Base-by-base conservation (phyloP, 768 basidiomycete species). In the Inosperma sp. region DNA sequence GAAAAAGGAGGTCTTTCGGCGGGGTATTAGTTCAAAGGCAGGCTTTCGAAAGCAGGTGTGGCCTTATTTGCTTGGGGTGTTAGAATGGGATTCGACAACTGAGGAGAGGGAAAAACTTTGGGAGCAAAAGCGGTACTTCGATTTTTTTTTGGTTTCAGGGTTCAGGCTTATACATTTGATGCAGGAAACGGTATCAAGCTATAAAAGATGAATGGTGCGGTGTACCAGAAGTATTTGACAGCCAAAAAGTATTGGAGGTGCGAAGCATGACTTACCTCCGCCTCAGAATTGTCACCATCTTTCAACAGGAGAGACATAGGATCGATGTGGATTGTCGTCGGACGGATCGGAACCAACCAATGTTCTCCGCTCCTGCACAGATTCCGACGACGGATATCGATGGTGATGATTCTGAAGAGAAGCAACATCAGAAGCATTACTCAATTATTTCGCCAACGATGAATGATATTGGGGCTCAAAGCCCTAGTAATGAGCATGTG, bases 291-390 rank as follows among this genome's bases (percentile, higher is more conserved):
- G 17, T 50, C 17, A 51, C 8, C 19, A 27, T 22, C 19, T 44
- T 23, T 37, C 14, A 14, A 23, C 49, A 85, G 84, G 91, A 93
- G 64, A 82, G 88, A n/a, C 91, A 93, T 68, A 82, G 91, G 21
- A 92, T 93, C 59, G 91, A 98, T 61, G 96, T 99, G 50, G 96
- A 98, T 63, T 98, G 96, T 61, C 84, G 94, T 51, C 80, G 96
- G 22, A 99, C 96, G 17, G 96, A 99, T 67, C 79, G 96, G 30
- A 86, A 78, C n/a, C 95, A 98, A 58, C 84, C 90, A 5, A 75
- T 97, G 48, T 98, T 96, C 61, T 80, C 85, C 3, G 73, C 71
- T 21, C 68, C 71, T 13, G 62, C 65, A 31, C 49, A 65, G 58
- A 67, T 66, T 19, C 58, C 62, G 12, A 66, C 68, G 22, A 65